phyloP scores from a whole-genome alignment of 2,329 filamentous ascomycete species.

The Xylariaceae sp. region DNA sequence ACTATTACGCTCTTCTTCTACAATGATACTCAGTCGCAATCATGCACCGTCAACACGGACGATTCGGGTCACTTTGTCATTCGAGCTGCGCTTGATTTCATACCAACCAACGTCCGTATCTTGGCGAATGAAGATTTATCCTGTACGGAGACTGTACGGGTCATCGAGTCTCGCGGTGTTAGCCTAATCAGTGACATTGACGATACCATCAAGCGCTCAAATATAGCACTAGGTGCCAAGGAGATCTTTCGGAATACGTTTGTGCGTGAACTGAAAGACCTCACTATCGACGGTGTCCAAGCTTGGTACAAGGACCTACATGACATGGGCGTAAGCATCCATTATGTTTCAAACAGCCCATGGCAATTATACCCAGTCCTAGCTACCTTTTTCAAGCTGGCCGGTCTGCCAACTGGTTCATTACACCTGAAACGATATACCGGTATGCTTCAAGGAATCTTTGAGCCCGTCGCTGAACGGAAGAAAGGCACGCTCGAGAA shows the following conservation, averaged over 20 bases:
- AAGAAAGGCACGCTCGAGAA: conserved; percentile 85
- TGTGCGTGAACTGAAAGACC: conserved; percentile 72
- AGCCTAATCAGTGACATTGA: conserved; percentile 97
- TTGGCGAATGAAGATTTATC: conserved; percentile 82
- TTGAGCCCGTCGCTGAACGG: conserved; percentile 91
- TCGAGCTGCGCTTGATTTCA: conserved; percentile 76
- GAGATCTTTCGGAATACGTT: conserved; percentile 98
- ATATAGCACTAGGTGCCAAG: conserved; percentile 76
- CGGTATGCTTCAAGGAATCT: conserved; percentile 96
- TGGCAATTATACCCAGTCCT: conserved; percentile 96
- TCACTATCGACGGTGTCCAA: conserved; percentile 78
- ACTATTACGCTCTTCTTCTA: conserved; percentile 95
- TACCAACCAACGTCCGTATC: conserved; percentile 84
- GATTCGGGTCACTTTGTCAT: conserved; percentile 83
- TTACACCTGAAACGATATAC: conserved; percentile 95
- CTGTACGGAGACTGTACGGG: conserved; percentile 67
- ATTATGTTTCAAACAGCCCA: conserved; percentile 98
- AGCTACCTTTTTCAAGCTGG: conserved; percentile 74
- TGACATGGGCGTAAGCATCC: conserved; percentile 76
- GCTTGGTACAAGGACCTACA: conserved; percentile 83
- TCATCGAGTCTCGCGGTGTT: conserved; percentile 74
- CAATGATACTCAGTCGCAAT: conserved; percentile 75
- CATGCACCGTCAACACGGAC: conserved; percentile 77
- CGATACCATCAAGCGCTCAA: conserved; percentile 94
- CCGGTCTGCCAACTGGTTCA: conserved; percentile 77